Evolutionary conservation across 2,329 filamentous ascomycete genomes (phyloP).

Genomic region (Cladosporium colombiae): DNA sequence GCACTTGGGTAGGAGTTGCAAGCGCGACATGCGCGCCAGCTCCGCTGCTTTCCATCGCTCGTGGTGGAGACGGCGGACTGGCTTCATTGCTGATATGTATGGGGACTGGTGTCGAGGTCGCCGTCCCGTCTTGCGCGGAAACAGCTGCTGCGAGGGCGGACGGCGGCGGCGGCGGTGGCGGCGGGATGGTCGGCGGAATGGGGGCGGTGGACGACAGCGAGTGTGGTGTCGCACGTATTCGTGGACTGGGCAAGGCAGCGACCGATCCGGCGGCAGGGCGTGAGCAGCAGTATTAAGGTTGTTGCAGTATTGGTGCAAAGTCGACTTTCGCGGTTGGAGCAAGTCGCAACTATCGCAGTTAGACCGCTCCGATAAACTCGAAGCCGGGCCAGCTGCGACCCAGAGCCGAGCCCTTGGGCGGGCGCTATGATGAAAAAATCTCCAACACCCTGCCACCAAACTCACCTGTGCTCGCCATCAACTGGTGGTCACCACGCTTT

Average conservation of each 20-base stretch:
- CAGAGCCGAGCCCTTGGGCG: too few relatives aligned
- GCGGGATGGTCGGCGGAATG: neutral
- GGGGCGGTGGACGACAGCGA: neutral
- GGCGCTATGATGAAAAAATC: neutral
- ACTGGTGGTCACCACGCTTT: neutral
- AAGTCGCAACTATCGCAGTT: neutral
- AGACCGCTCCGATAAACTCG: neutral
- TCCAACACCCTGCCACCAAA: neutral
- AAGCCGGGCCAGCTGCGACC: neutral
- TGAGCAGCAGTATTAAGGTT: neutral
- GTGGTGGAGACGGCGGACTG: conserved; percentile 24
- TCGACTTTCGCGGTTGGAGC: neutral
- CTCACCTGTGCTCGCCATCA: neutral
- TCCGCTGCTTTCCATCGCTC: conserved; percentile 32
- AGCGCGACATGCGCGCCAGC: conserved; percentile 27
- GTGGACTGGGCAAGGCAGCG: conserved; percentile 1
- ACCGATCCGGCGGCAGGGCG: neutral
- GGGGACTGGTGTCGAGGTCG: conserved; percentile 9
- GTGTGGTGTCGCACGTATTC: neutral
- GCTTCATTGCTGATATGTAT: conserved; percentile 27
- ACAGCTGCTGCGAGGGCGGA: conserved; percentile 11
- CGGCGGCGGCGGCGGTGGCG: conserved; percentile 4
- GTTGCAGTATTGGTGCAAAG: conserved; percentile 8
- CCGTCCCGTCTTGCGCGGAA: conserved; percentile 15
- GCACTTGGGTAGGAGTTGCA: conserved; percentile 19